Base-by-base conservation (phyloP, 305 asterid genomes). In the Salvia sclarea region DNA sequence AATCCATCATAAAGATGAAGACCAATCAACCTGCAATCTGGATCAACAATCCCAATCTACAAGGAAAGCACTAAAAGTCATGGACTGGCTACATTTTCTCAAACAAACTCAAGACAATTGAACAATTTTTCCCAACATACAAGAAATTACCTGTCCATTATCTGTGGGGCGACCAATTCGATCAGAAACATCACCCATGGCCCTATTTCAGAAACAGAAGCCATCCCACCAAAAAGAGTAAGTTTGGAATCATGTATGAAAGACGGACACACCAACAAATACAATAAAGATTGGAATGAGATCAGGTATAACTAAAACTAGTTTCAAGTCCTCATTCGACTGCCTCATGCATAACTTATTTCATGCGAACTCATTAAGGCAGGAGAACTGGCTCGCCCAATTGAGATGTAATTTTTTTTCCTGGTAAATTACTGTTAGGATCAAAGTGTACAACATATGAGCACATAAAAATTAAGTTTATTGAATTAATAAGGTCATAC, bases 111-210 rank as follows among this genome's bases (percentile, higher is more conserved):
- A 44, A 53, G 14, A 55, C 38, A n/a, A 6, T 56, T 58, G 56
- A 28, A 49, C 50, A 22, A 64, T 73, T 64, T 33, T 18, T 43
- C 59, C 44, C 48, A 69, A 25, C 48, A 60, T 16, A 37, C 53
- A 54, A 66, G 45, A 18, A 53, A 41, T 22, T 81, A 91, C 84
- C 86, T 81, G 86, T 25, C 88, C 88, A 78, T 79, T 81, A 71
- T 83, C 88, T 16, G 88, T 83, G 40, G 99, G 96, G 63, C 98
- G 94, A 30, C 99, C 99, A 70, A 91, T 91, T 74, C 98, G 89
- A 79, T 94, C 99, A n/a, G 99, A 94, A 60, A 94, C 99, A 85
- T 94, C 99, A 30, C 99, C 99, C 96, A 89, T 91, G 20, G 99
- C 96, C 83, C 99, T 94, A 82, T 80, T 74, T 68, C 28, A 64